Conservation (phyloP, 352 stramenopile species). For the Phytophthora citricola region DNA sequence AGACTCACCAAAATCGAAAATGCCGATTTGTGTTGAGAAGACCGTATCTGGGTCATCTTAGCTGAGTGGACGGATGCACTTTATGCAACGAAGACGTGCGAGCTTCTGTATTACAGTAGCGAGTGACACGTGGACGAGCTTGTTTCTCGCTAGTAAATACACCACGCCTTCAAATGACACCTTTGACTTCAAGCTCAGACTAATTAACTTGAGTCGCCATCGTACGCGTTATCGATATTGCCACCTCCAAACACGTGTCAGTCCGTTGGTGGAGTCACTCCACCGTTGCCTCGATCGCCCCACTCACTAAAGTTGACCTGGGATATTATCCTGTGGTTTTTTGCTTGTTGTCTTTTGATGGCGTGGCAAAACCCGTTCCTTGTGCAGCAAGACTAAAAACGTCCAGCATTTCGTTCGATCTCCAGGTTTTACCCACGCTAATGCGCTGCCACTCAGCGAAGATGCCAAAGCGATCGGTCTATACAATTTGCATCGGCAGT, state of each 20-base stretch:
- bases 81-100: background rate
- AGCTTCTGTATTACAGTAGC: background rate
- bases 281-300: background rate
- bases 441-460: too few species aligned
- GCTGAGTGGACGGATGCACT: background rate
- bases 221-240: background rate
- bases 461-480: background rate
- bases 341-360: background rate
- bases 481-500: background rate
- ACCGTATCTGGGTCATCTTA: background rate
- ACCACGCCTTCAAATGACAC: slow-evolving; percentile 3
- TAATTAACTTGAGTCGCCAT: background rate
- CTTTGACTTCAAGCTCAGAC: background rate
- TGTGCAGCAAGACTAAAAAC: background rate
- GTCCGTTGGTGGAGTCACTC: background rate
- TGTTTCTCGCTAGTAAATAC: background rate
- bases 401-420: background rate
- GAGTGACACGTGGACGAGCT: background rate
- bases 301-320: slow-evolving; percentile 4
- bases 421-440: too few species aligned
- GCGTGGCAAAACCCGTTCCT: background rate
- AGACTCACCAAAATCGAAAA: slow-evolving; percentile 3
- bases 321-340: background rate
- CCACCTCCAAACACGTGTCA: slow-evolving; percentile 3
- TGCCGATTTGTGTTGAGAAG: background rate